These are phyloP conservation scores for Wilcoxina mikolae DNA, from an alignment of 495 filamentous ascomycete species.

Conservation along the genomic window DNA sequence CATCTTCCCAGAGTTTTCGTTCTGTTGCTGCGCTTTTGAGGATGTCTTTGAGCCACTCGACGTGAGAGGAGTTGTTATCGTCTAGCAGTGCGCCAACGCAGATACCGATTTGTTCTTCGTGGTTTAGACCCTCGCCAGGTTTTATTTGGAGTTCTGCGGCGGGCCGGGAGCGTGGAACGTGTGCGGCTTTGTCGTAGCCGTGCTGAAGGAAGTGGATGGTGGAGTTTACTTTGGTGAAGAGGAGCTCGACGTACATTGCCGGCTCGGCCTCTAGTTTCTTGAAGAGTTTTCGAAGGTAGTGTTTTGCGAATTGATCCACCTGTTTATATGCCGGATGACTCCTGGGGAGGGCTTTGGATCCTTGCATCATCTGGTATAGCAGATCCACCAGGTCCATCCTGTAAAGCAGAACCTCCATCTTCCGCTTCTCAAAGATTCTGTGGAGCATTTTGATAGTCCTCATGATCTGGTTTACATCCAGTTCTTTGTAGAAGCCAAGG, in stretches of 20 bases:
- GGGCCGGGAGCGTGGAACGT: conserved; percentile 35
- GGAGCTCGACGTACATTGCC: conserved; percentile 66
- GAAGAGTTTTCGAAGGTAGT: conserved; percentile 57
- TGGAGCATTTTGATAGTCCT: conserved; percentile 92
- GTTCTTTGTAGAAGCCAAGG: conserved; percentile 62
- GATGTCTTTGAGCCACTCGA: conserved; percentile 69
- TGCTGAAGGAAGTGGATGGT: conserved; percentile 79
- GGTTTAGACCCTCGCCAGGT: conserved; percentile 39
- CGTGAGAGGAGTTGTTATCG: conserved; percentile 53
- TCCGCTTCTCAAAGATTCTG: conserved; percentile 84
- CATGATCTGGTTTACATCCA: conserved; percentile 72
- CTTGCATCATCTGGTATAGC: conserved; percentile 85
- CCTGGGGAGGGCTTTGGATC: conserved; percentile 60
- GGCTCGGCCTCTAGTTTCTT: conserved; percentile 74
- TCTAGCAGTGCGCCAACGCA: conserved; percentile 63
- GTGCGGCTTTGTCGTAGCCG: conserved; percentile 61
- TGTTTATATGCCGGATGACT: conserved; percentile 54
- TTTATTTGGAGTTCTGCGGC: conserved; percentile 70
- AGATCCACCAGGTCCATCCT: conserved; percentile 79
- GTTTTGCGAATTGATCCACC: conserved; percentile 79
- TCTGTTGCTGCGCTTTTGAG: conserved; percentile 54
- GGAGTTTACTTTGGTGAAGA: conserved; percentile 82
- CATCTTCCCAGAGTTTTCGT: conserved; percentile 63
- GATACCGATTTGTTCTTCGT: conserved; percentile 57
- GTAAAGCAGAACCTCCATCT: conserved; percentile 74